Base-by-base conservation (phyloP, 2,329 filamentous ascomycete genomes). In the Cercospora sojina region DNA sequence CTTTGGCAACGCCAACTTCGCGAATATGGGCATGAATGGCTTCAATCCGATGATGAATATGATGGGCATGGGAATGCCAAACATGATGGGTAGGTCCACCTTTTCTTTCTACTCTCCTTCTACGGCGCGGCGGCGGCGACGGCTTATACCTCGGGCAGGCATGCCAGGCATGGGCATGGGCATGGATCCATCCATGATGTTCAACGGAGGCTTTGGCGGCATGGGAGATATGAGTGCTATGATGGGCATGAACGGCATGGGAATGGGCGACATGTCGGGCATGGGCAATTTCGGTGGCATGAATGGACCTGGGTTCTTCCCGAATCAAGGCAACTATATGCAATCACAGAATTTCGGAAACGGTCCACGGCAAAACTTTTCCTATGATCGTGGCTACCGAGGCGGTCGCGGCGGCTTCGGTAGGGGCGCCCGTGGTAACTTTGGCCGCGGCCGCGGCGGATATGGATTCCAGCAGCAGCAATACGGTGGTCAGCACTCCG, bases 181-280 rank as follows among this genome's bases (percentile, higher is more conserved):
- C 79, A 95, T 96, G 91, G 91, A 93, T 84, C 88, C 88, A 67
- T 87, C 90, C 78, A 89, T 86, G 85, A 91, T 93, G 89, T 92
- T 88, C 83, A 67, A 65, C 32, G 70, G 69, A 56, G 70, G 69
- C 78, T 92, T 90, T 79, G 86, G 87, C 81, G 91, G 90, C 80
- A 91, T 91, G 89, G 90, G 86, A 69, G 77, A 75, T 80, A 91
- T 94, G 90, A 85, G 87, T 78, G 86, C 62, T 49, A 75, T 75
- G 73, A 88, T 83, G 87, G 88, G 88, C 88, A 87, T 82, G 87
- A 89, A 89, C 88, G 90, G 87, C 83, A 72, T 72, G 86, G 88
- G 89, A 88, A 82, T 82, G 77, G 78, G 77, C 43, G 66, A 67
- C 64, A 66, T 66, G 59, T 84, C 84, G 64, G 84, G 84, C 86